phyloP scores from a whole-genome alignment of 805 yeast genomes.

The Candida arabinofermentans region DNA sequence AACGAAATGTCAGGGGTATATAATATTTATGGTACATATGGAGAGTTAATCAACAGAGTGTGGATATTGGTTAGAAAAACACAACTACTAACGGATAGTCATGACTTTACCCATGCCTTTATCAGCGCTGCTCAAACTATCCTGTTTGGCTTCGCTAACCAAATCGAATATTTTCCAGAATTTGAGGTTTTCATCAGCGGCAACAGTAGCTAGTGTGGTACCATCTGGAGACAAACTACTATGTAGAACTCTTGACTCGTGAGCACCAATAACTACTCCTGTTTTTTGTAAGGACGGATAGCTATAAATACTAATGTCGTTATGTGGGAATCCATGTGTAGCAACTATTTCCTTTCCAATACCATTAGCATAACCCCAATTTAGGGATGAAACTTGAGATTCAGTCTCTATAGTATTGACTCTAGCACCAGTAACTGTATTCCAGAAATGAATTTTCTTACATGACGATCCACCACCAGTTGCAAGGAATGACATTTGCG shows the following conservation, averaged over 20 bases:
- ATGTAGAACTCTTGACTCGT: conserved; percentile 80
- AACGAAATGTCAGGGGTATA: not conserved
- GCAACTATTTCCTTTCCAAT: conserved; percentile 84
- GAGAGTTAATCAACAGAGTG: not conserved
- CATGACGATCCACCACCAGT: conserved; percentile 97
- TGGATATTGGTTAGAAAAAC: not conserved
- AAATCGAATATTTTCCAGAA: conserved; percentile 87
- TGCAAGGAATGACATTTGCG: conserved; percentile 76
- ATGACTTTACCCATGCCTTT: conserved; percentile 47
- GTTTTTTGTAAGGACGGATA: conserved; percentile 84
- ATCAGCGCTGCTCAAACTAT: conserved; percentile 28
- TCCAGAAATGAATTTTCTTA: conserved; percentile 90
- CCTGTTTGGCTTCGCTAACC: conserved; percentile 15
- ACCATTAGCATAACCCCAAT: conserved; percentile 80
- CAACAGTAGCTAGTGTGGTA: conserved; percentile 86
- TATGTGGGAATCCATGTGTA: conserved; percentile 90
- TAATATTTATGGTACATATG: not conserved
- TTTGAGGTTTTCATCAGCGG: conserved; percentile 93
- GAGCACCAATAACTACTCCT: conserved; percentile 83
- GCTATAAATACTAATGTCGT: conserved; percentile 76
- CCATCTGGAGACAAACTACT: conserved; percentile 89
- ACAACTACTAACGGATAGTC: conserved; percentile 41
- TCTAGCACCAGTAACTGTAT: conserved; percentile 83
- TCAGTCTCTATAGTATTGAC: conserved; percentile 86
- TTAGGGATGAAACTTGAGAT: conserved; percentile 88